Conservation (phyloP, 331 rosid genomes). For the Cydonia oblonga region DNA sequence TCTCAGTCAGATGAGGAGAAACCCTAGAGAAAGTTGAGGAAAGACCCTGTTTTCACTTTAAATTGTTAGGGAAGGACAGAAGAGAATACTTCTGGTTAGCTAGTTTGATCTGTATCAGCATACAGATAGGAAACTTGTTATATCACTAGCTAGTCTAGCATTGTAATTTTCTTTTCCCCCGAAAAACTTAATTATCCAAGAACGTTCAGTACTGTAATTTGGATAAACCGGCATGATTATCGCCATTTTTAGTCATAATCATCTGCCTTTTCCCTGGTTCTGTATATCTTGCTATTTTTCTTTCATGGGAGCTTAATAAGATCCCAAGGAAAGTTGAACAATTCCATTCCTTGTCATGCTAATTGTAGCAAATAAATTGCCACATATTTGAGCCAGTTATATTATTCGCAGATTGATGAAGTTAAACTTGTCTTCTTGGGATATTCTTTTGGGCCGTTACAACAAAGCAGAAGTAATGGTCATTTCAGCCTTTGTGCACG, state of each 20-base stretch:
- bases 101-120: conserved; percentile 27
- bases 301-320: not conserved
- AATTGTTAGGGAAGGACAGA: conserved; percentile 30
- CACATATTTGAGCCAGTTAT: not conserved
- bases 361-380: not conserved
- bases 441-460: too few species aligned
- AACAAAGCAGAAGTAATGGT: not conserved
- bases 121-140: conserved; percentile 15
- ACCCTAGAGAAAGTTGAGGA: conserved; percentile 40
- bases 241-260: not conserved
- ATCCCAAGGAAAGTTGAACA: not conserved
- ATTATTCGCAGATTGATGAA: not conserved
- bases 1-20: conserved; percentile 87
- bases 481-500: not conserved
- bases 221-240: not conserved
- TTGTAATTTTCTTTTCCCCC: not conserved
- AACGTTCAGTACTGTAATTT: conserved; percentile 1
- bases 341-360: not conserved
- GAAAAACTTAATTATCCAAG: not conserved
- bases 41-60: conserved; percentile 21
- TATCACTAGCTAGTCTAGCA: conserved; percentile 4
- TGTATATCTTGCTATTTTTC: not conserved
- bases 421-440: not conserved
- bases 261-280: not conserved
- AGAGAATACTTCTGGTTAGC: conserved; percentile 17